phyloP scores from a whole-genome alignment of 768 basidiomycete species.

The Naganishia randhawae region DNA sequence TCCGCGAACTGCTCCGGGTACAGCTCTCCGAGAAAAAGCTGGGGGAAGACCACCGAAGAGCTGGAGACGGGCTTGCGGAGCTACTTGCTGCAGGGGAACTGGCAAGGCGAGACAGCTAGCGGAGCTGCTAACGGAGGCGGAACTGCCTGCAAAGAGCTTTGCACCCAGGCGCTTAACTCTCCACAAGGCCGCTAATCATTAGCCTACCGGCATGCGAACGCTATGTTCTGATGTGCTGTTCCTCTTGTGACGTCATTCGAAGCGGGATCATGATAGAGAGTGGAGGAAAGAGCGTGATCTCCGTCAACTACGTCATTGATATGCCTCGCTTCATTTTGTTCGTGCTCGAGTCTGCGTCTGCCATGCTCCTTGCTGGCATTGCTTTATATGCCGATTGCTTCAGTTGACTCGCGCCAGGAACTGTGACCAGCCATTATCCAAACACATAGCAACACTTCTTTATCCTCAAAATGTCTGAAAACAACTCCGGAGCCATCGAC shows the following conservation, averaged over 20 bases:
- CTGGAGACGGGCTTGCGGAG: too few relatives aligned
- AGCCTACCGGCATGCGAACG: background rate
- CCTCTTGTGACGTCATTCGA: background rate
- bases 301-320: background rate
- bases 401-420: background rate
- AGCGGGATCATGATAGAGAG: too few relatives aligned
- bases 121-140: too few relatives aligned
- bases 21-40: too few relatives aligned
- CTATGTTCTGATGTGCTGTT: background rate
- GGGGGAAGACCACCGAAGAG: too few relatives aligned
- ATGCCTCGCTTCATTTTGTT: background rate
- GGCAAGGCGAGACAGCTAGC: too few relatives aligned
- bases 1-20: too few relatives aligned
- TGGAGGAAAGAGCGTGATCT: background rate
- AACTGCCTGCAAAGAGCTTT: background rate
- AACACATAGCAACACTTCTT: background rate
- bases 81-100: too few relatives aligned
- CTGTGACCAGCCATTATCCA: background rate
- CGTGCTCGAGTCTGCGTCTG: background rate
- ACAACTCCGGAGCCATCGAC: constrained; percentile 43
- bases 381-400: background rate
- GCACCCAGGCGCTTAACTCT: background rate
- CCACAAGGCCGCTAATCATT: background rate
- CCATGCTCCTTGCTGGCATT: background rate
- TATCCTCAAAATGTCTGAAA: constrained; percentile 22